Evolutionary conservation across 257 asterid species (phyloP).

Genomic region (Haberlea rhodopensis): DNA sequence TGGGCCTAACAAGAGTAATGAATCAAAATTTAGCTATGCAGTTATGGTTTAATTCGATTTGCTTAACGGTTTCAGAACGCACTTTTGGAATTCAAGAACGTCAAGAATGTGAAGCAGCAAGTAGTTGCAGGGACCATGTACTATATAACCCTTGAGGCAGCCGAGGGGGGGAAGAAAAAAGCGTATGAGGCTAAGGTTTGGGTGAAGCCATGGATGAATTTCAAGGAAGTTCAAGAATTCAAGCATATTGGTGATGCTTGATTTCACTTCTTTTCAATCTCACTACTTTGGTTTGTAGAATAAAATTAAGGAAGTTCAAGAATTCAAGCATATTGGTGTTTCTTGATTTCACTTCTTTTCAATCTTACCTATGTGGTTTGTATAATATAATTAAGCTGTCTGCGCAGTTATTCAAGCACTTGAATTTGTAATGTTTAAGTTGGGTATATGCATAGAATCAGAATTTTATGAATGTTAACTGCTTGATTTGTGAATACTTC

Average conservation of each 20-base stretch:
- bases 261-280: not conserved
- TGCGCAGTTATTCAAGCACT: conserved; percentile 22
- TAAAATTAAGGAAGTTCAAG: not conserved
- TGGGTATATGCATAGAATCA: not conserved
- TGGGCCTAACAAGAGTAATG: not conserved
- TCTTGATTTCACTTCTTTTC: not conserved
- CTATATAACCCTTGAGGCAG: conserved; percentile 68
- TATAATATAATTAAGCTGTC: conserved; percentile 18
- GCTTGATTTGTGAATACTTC: not conserved
- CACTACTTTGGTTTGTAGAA: not conserved
- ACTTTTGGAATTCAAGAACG: conserved; percentile 64
- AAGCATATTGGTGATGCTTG: conserved; percentile 60
- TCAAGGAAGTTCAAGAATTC: conserved; percentile 82
- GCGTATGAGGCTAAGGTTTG: conserved; percentile 86
- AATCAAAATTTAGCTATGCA: not conserved
- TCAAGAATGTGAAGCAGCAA: conserved; percentile 72
- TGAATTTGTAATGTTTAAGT: not conserved
- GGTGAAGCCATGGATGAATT: conserved; percentile 84
- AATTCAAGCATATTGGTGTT: not conserved
- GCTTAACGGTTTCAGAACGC: conserved; percentile 49
- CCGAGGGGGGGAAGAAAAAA: conserved; percentile 60
- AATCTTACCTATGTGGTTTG: conserved; percentile 4
- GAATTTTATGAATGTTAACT: not conserved
- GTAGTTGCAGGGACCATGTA: conserved; percentile 75
- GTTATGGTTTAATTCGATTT: not conserved